Evolutionary conservation across 169 alveolate genomes (phyloP).

Genomic region (Cyclospora cayetanensis): DNA sequence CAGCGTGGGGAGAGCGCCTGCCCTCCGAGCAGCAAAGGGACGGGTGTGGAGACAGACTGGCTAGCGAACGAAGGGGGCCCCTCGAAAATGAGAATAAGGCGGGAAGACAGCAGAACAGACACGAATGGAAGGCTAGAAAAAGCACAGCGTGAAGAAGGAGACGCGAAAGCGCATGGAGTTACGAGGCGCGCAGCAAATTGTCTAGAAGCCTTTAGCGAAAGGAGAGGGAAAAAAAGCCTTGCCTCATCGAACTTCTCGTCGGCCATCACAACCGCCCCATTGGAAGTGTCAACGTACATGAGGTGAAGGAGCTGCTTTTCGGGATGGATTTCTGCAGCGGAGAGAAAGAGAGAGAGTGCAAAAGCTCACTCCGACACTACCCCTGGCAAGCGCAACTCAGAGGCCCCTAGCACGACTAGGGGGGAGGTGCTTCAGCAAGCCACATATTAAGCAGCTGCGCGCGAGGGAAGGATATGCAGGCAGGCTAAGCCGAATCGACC

Average conservation of each 20-base stretch:
- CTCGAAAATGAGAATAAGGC: too few species aligned
- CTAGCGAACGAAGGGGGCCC: too few species aligned
- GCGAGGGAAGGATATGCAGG: neutral
- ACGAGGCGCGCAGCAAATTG: too few species aligned
- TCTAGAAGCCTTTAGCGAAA: neutral
- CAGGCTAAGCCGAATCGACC: neutral
- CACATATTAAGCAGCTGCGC: neutral
- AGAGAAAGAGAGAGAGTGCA: neutral
- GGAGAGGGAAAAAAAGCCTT: neutral
- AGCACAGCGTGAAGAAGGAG: too few species aligned
- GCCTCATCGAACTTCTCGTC: slow-evolving; percentile 55
- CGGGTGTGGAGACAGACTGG: too few species aligned
- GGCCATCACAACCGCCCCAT: slow-evolving; percentile 9
- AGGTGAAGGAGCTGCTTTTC: slow-evolving; percentile 53
- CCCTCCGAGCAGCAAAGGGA: neutral
- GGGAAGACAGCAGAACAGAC: too few species aligned
- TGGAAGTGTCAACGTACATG: slow-evolving; percentile 32
- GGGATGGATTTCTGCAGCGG: slow-evolving; percentile 62
- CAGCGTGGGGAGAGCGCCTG: too few species aligned
- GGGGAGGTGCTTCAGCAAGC: neutral
- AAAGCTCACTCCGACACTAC: neutral
- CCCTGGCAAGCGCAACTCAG: neutral
- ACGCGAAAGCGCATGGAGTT: too few species aligned
- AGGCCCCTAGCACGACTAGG: neutral
- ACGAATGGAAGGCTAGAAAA: too few species aligned